phyloP scores from a whole-genome alignment of 495 filamentous ascomycete species.

The Echria macrotheca region DNA sequence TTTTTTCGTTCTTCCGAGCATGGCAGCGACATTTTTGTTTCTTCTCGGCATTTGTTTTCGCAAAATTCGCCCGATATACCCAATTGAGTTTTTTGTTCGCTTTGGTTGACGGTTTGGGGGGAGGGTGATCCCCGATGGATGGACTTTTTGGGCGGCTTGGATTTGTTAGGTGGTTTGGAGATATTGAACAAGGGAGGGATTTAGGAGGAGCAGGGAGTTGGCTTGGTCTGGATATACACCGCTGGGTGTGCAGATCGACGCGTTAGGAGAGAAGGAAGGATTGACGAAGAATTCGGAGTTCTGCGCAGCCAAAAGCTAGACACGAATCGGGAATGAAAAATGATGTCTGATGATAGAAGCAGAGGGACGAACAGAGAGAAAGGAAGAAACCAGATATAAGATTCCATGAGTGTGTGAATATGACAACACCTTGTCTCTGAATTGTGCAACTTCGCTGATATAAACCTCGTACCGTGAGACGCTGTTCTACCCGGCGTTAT shows the following conservation, averaged over 20 bases:
- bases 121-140: neutral
- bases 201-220: neutral
- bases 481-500: no score
- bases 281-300: neutral
- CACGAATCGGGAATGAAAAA: conserved; percentile 8
- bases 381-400: no score
- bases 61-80: conserved; percentile 19
- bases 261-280: no score
- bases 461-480: no score
- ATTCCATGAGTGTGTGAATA: no score
- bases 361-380: no score
- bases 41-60: no score
- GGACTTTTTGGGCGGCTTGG: neutral
- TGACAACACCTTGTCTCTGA: no score
- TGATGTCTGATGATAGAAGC: conserved; percentile 14
- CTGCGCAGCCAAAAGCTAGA: conserved; percentile 5
- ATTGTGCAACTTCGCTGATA: no score
- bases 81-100: conserved; percentile 15
- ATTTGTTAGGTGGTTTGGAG: neutral
- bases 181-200: conserved; percentile 2
- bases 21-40: conserved; percentile 1
- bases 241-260: neutral
- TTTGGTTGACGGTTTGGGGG: neutral
- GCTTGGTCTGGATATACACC: neutral
- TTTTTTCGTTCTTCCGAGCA: conserved; percentile 1